A percentile compares a stretch with the other conserved stretches of the same genome.
phyloP scores from a whole-genome alignment of 345 rosid genomes.

The Anacardium occidentale region DNA sequence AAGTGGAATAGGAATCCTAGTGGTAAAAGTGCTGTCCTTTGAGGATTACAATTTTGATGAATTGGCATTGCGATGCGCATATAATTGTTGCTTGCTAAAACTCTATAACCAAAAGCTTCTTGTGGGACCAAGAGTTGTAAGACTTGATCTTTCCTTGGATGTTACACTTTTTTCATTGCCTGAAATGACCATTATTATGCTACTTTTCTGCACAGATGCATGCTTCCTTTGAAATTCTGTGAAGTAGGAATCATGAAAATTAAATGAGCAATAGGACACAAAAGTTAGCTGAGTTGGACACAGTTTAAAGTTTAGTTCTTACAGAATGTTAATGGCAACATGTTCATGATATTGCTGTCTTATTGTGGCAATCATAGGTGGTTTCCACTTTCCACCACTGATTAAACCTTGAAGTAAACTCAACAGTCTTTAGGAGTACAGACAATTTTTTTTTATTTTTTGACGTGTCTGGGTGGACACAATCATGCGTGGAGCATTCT shows the following conservation, averaged over 20 bases:
- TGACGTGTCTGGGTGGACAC: background rate
- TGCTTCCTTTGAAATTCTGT: conserved; percentile 13
- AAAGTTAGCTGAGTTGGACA: conserved; percentile 15
- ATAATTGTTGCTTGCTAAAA: conserved; percentile 4
- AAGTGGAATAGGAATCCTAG: background rate
- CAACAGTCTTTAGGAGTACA: background rate
- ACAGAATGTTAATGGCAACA: conserved; percentile 4
- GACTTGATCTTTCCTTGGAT: conserved; percentile 16
- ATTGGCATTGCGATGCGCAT: background rate
- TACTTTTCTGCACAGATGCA: conserved; percentile 6
- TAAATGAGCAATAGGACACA: conserved; percentile 13
- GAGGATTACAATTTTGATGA: conserved; percentile 8
- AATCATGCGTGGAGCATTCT: conserved; percentile 15
- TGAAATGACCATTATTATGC: conserved; percentile 9
- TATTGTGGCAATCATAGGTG: conserved; percentile 16
- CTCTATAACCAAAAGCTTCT: conserved; percentile 5
- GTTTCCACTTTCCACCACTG: conserved; percentile 12
- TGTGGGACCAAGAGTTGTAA: conserved; percentile 21
- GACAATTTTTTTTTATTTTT: background rate
- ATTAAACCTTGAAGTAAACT: conserved; percentile 18
- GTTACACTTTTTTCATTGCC: conserved; percentile 12
- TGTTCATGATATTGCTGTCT: conserved; percentile 16
- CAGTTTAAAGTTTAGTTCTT: background rate
- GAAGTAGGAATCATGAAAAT: background rate
- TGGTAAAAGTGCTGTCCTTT: conserved; percentile 3